These are phyloP conservation scores for Biancaea sappan DNA, from an alignment of 306 rosid species.

Conservation along the genomic window DNA sequence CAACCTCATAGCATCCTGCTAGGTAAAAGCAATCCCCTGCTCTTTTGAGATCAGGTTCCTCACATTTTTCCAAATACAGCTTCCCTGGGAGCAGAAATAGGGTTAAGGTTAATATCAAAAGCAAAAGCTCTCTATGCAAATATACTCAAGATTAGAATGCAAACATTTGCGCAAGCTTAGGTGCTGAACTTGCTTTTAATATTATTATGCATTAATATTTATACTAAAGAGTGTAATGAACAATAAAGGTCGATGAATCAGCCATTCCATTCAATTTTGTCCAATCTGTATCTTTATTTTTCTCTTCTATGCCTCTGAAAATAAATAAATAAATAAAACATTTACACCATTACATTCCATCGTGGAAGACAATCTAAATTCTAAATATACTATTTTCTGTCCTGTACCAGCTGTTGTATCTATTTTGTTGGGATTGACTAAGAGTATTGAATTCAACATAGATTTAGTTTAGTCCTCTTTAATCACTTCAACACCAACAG, in stretches of 20 bases:
- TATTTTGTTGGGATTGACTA: not conserved
- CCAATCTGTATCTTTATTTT: not conserved
- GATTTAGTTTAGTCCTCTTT: not conserved
- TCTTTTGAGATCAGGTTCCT: constrained; percentile 41
- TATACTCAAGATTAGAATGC: not conserved
- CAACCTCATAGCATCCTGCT: constrained; percentile 42
- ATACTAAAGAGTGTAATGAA: not conserved
- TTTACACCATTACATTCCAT: too few relatives aligned
- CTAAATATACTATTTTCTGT: not conserved
- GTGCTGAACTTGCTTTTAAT: not conserved
- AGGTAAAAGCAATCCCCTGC: constrained; percentile 62
- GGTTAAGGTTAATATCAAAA: not conserved
- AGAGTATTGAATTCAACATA: too few relatives aligned
- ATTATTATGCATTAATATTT: too few relatives aligned
- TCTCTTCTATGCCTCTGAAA: too few relatives aligned
- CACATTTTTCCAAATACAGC: constrained; percentile 51
- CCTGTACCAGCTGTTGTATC: too few relatives aligned
- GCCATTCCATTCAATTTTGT: not conserved
- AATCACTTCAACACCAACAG: not conserved
- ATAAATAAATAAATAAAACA: too few relatives aligned
- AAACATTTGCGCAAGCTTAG: not conserved
- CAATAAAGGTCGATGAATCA: not conserved
- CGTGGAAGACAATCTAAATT: too few relatives aligned
- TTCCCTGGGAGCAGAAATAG: constrained; percentile 41
- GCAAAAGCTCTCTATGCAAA: not conserved